phyloP scores from a whole-genome alignment of 2,329 filamentous ascomycete species.

The Eutypa lata region DNA sequence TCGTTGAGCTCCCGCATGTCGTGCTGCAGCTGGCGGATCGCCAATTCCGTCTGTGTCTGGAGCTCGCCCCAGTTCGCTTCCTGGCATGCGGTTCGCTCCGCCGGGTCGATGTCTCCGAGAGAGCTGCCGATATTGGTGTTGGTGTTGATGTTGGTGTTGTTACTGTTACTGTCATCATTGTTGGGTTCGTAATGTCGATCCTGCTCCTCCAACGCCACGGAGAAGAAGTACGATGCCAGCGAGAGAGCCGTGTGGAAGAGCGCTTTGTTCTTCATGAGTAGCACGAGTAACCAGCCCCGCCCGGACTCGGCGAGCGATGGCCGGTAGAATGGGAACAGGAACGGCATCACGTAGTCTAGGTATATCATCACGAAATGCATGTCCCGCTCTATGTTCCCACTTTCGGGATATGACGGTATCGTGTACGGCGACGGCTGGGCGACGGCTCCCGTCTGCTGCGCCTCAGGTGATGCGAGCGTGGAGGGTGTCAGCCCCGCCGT shows the following conservation, averaged over 20 bases:
- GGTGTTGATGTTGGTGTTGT: too few relatives aligned
- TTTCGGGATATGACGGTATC: constrained; percentile 1
- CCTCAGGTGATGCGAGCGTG: background rate
- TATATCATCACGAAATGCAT: constrained; percentile 52
- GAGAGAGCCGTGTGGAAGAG: constrained; percentile 56
- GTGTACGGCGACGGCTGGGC: background rate
- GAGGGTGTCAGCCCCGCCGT: background rate
- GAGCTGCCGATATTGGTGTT: too few relatives aligned
- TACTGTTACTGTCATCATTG: too few relatives aligned
- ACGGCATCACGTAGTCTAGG: constrained; percentile 60
- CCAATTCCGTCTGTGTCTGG: constrained; percentile 41
- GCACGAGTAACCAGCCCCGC: constrained; percentile 56
- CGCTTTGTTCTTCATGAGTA: constrained; percentile 54
- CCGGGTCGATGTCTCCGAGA: too few relatives aligned
- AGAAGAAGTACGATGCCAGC: constrained; percentile 56
- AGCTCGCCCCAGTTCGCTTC: constrained; percentile 35
- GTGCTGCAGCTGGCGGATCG: constrained; percentile 40
- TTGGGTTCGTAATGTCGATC: background rate
- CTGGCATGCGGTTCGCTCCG: constrained; percentile 31
- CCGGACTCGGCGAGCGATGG: constrained; percentile 55
- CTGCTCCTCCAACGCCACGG: constrained; percentile 37
- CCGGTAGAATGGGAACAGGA: constrained; percentile 61
- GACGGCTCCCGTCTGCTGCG: background rate
- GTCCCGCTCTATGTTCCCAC: constrained; percentile 18
- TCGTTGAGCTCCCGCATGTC: constrained; percentile 35